Percentiles rank a stretch among this genome's conserved stretches.
These are phyloP conservation scores for Ceratocystis alfenasii DNA, from an alignment of 2,329 filamentous ascomycete genomes.

Conservation along the genomic window DNA sequence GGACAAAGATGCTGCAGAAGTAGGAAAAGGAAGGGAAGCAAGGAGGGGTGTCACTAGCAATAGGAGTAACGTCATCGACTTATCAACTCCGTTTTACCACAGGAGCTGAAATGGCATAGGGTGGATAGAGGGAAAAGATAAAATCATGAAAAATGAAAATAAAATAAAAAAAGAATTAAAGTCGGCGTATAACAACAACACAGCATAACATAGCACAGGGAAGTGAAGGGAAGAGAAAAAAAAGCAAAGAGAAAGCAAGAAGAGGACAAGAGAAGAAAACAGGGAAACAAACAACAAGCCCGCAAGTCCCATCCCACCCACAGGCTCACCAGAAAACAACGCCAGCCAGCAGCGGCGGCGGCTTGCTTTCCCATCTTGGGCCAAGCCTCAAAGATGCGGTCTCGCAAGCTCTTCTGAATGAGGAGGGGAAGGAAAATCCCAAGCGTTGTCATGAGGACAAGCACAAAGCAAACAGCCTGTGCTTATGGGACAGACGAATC, in stretches of 20 bases:
- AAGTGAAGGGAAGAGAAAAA: background rate
- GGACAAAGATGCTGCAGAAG: conserved; percentile 4
- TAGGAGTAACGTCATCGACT: conserved; percentile 7
- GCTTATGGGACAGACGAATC: too few relatives aligned
- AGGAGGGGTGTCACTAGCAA: background rate
- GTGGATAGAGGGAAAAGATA: background rate
- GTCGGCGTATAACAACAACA: background rate
- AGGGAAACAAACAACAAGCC: background rate
- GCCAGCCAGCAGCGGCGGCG: background rate
- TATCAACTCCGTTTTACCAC: conserved; percentile 9
- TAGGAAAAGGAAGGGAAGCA: background rate
- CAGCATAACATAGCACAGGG: background rate
- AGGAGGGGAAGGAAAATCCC: too few relatives aligned
- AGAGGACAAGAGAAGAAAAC: background rate
- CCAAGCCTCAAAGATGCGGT: background rate
- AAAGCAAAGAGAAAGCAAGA: background rate
- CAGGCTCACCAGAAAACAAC: background rate
- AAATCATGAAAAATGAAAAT: background rate
- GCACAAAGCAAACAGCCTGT: too few relatives aligned
- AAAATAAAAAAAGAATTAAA: background rate
- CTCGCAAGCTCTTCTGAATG: too few relatives aligned
- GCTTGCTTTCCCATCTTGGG: background rate
- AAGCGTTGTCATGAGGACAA: too few relatives aligned
- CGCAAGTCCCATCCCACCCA: background rate
- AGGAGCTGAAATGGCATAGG: conserved; percentile 11